Base-by-base conservation (phyloP, 768 basidiomycete species). In the Artomyces pyxidatus region DNA sequence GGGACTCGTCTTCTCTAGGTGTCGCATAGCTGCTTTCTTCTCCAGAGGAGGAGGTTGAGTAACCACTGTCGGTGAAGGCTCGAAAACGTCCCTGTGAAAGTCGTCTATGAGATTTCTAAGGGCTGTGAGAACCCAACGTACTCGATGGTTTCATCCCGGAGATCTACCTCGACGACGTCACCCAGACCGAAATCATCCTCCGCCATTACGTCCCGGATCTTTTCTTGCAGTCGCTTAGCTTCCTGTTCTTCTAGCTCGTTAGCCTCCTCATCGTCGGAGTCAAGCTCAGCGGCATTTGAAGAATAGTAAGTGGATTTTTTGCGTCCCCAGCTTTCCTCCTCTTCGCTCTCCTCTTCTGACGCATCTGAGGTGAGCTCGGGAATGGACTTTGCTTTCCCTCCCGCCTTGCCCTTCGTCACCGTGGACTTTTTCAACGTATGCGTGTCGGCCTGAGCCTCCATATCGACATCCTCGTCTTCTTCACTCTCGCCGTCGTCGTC, bases 191-290 rank as follows among this genome's bases (percentile, higher is more conserved):
- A 96, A 64, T 97, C 93, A 14, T 77, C 81, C 38, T 90, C 87
- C 8, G 57, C 66, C 72, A 95, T 74, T 10, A 65, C 75, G 55
- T 88, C 84, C 27, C 85, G 74, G 21, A 77, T 71, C 67, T 88
- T 92, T 30, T 68, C 64, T 63, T 95, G 94, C 39, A 95, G 66
- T 49, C 89, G 72, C 57, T 68, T 81, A 6, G 87, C 88, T 64
- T 97, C 93, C 61, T 85, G 81, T 62, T 90, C 89, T 60, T 97
- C 92, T 43, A 95, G 68, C 55, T 87, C 85, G 59, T 88, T 78
- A 28, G 81, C 87, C 64, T 95, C 93, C 58, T 95, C 93, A 54
- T 94, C 85, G 57, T 88, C 88, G 30, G 84, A 85, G 45, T 88
- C 88, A 30, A 90, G 68, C 47, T 87, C 69, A 29, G 74, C 83